These are phyloP conservation scores for Asclepias syriaca DNA, from an alignment of 257 asterid genomes.

Conservation along the genomic window DNA sequence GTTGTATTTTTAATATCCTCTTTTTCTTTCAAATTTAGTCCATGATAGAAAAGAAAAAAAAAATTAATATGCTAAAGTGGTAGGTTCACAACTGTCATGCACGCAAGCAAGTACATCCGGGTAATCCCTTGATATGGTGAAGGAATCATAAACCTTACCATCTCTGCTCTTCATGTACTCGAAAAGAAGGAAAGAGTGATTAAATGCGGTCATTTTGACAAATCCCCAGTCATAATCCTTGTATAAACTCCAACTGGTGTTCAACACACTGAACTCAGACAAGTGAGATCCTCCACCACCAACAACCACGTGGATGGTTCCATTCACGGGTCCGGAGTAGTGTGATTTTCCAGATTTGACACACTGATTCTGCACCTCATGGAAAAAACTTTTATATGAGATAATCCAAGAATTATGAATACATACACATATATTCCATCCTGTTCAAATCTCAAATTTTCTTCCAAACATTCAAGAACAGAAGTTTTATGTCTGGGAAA, in stretches of 20 bases:
- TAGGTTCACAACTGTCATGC: conserved; percentile 58
- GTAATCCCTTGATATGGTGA: conserved; percentile 69
- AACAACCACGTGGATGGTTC: conserved; percentile 58
- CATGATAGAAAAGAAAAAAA: no score
- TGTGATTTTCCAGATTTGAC: conserved; percentile 38
- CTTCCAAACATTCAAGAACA: not conserved
- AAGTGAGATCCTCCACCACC: conserved; percentile 62
- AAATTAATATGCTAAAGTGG: conserved; percentile 43
- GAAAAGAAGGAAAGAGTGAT: conserved; percentile 61
- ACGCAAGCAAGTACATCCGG: conserved; percentile 73
- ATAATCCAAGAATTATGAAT: no score
- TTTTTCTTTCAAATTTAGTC: no score
- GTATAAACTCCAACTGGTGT: conserved; percentile 60
- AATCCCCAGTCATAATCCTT: conserved; percentile 75
- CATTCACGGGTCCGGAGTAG: conserved; percentile 48
- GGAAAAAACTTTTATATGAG: no score
- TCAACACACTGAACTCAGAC: conserved; percentile 47
- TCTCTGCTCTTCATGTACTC: conserved; percentile 72
- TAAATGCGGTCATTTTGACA: conserved; percentile 59
- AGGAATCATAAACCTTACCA: conserved; percentile 72
- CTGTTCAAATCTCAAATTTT: not conserved
- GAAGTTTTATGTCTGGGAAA: not conserved
- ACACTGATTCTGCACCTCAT: conserved; percentile 36
- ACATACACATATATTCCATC: no score
- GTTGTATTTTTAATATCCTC: no score